These are phyloP conservation scores for Castanea mollissima DNA, from an alignment of 306 rosid genomes.

Conservation along the genomic window DNA sequence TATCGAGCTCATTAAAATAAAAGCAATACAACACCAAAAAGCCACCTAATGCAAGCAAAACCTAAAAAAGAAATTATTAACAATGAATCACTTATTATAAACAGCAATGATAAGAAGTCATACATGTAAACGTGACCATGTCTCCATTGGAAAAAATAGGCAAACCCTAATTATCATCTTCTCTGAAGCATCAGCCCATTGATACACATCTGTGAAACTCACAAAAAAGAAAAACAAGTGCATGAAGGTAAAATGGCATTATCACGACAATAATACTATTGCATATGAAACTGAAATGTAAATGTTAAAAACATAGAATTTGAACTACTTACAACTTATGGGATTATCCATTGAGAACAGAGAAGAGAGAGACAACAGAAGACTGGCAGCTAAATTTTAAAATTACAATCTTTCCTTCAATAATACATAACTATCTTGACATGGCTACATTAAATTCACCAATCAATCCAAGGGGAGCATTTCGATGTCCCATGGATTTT, in stretches of 20 bases:
- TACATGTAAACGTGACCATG: constrained; percentile 67
- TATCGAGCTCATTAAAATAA: not conserved
- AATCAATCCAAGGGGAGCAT: not conserved
- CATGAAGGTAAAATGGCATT: not conserved
- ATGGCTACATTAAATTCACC: not conserved
- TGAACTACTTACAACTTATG: not conserved
- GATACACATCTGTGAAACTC: constrained; percentile 73
- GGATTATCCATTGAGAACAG: not conserved
- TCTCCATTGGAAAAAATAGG: constrained; percentile 81
- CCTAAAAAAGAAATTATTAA: not conserved
- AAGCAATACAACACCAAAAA: not conserved
- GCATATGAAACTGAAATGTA: not conserved
- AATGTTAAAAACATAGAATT: not conserved
- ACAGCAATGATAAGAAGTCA: constrained; percentile 15
- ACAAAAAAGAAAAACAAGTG: constrained; percentile 8
- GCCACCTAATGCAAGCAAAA: not conserved
- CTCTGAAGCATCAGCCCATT: constrained; percentile 73
- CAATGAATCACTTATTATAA: constrained; percentile 1
- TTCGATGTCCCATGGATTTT: not conserved
- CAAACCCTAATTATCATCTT: constrained; percentile 79
- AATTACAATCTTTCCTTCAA: not conserved
- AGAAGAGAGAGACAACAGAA: not conserved
- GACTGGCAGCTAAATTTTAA: not conserved
- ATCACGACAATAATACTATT: not conserved
- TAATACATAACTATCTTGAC: not conserved